Base-by-base conservation (phyloP, 2,329 filamentous ascomycete genomes). In the Verticillium nonalfalfae region DNA sequence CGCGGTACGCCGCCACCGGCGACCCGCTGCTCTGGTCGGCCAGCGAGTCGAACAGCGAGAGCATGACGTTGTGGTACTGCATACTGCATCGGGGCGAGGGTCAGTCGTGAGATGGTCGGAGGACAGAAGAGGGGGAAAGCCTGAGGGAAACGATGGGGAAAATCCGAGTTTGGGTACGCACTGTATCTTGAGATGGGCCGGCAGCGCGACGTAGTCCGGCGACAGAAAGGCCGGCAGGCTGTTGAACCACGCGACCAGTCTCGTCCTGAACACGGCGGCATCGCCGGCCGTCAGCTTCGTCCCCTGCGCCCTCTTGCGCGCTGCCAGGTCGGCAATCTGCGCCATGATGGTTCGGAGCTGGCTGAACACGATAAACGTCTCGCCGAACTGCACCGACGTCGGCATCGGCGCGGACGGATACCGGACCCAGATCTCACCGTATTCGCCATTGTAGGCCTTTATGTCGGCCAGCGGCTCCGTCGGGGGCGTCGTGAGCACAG, bases 181-280 rank as follows among this genome's bases (percentile, higher is more conserved):
- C 73, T 76, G 74, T 40, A 75, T 58, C 38, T 73, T 72, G 2
- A 77, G 55, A 18, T 76, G 74, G 1, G 66, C 68, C 4, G 75
- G 74, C 26, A 74, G 63, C 1, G 68, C 72, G 5, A 75, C 71
- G 1, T 65, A 62, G 31, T 59, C 67, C 7, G 75, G 66, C 26
- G 60, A 59, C 0, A 77, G 63, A 2, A 66, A 62, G 5, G 33
- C 55, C 1, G 72, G 68, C 5, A 76, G 60, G 34, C 6, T 40
- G 1, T 63, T 58, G 39, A 69, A 73, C 74, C 75, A 76, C 4
- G 9, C 14, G 13, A 64, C 54, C 1, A 75, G 56, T 18, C 61
- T 66, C 3, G 18, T 11, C 13, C 61, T 62, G 13, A 72, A 66
- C 1, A 45, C 34, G 50, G 70, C 35, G 4, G 70, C 73, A 34